Percentiles rank a stretch among this genome's conserved stretches.
phyloP scores from a whole-genome alignment of 768 basidiomycete species.

The Boletus pseudo-olivaceus region DNA sequence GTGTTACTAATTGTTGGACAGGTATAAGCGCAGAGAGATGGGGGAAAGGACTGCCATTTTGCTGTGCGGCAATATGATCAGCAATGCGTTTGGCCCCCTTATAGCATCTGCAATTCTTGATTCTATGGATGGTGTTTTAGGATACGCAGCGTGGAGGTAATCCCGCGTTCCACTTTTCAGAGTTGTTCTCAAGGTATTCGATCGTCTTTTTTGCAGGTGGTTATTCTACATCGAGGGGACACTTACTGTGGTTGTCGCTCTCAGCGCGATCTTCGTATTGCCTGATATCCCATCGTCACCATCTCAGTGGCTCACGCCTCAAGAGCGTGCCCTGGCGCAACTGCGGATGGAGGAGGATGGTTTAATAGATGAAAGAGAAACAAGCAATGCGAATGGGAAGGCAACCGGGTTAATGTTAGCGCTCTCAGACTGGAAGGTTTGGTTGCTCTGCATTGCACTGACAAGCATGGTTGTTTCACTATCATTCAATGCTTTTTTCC shows the following conservation, averaged over 20 bases:
- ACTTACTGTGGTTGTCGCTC: slow-evolving; percentile 47
- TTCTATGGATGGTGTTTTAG: slow-evolving; percentile 65
- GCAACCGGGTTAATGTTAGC: slow-evolving; percentile 54
- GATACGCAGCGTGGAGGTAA: slow-evolving; percentile 71
- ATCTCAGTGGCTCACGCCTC: slow-evolving; percentile 54
- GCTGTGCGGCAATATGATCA: slow-evolving; percentile 69
- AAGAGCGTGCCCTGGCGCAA: slow-evolving; percentile 55
- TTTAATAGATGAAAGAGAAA: slow-evolving; percentile 47
- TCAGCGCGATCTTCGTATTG: slow-evolving; percentile 58
- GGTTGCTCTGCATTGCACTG: slow-evolving; percentile 69
- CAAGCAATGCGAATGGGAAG: slow-evolving; percentile 30
- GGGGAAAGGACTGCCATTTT: slow-evolving; percentile 66
- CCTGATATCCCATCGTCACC: slow-evolving; percentile 72
- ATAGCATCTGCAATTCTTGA: slow-evolving; percentile 74
- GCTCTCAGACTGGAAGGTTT: slow-evolving; percentile 76
- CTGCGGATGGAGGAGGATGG: slow-evolving; percentile 66
- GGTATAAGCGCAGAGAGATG: slow-evolving; percentile 73
- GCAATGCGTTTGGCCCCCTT: slow-evolving; percentile 79
- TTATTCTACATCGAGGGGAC: slow-evolving; percentile 68
- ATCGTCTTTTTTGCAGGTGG: slow-evolving; percentile 47
- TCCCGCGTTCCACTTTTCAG: slow-evolving; percentile 6
- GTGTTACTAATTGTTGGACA: slow-evolving; percentile 43
- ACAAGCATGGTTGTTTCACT: slow-evolving; percentile 55
- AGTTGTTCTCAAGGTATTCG: neutral
- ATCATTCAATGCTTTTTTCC: slow-evolving; percentile 80